Evolutionary conservation across 1,284 basidiomycete species (phyloP), one percentile per base, ranked within the genome.

Genomic region (Entoloma clypeatum): DNA sequence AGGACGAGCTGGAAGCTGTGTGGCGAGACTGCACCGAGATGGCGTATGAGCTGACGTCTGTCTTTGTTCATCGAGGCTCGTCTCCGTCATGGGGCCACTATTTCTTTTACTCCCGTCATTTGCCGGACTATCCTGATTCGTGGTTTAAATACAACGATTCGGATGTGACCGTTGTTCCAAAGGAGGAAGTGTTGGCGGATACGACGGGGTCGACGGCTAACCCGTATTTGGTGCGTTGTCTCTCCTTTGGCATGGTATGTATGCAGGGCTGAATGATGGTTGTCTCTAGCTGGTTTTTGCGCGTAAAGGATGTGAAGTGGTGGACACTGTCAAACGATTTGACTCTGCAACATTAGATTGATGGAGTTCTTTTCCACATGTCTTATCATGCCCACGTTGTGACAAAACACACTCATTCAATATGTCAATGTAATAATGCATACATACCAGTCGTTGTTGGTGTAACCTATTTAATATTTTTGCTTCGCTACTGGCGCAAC

Each of bases 61-160:
- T 98, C 9, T 99, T 98, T 66, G 90, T 98, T 54, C 95, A 99
- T 64, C 85, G 95, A 27, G 93, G 92, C 29, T 76, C 79, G 11
- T 84, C 85, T 14, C 82, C 86, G 1, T 83, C 80, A 4, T 91
- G 82, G 67, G 91, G 91, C 19, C 86, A 93, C 62, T 90, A 92
- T 60, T 92, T 88, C 67, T 88, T 93, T 64, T 91, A 91, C 58
- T 87, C 89, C 44, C 76, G 91, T 30, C 75, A 91, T 57, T 68
- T 92, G 16, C 89, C 89, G 0, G 72, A 77, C 21, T 65, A 79
- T 11, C 79, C 82, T 5, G 82, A 93, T 45, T 74, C 79, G 35
- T 96, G 92, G 90, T 92, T 93, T 75, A 96, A 95, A 64, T 96
- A 93, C 67, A 94, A 94, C 59, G 92, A 95, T 59, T 88, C 89